Conservation (phyloP, 192 early-diverging fungal genomes). For the Podila epicladia region DNA sequence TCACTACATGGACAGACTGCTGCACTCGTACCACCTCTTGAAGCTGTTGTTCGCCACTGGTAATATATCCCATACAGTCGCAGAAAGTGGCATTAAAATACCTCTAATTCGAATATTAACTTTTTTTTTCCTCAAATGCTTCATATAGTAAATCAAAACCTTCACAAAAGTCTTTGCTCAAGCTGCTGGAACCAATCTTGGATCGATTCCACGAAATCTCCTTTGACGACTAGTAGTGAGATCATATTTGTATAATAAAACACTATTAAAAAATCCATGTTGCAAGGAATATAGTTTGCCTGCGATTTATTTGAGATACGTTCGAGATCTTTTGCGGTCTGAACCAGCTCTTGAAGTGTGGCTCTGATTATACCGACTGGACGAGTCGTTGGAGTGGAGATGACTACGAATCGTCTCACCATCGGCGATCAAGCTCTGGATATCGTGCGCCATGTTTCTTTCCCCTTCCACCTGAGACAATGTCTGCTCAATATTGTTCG, state of each 20-base stretch:
- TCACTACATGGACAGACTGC: slow-evolving; percentile 32
- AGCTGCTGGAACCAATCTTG: slow-evolving; percentile 22
- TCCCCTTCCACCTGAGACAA: background rate
- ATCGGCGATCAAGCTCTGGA: slow-evolving; percentile 5
- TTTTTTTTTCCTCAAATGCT: background rate
- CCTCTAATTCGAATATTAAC: background rate
- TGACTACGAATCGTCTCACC: background rate
- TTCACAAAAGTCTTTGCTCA: slow-evolving; percentile 18
- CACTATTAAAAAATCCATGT: too few relatives aligned
- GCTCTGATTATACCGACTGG: background rate
- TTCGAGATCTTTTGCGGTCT: too few relatives aligned
- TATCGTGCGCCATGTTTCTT: background rate
- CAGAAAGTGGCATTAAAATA: too few relatives aligned
- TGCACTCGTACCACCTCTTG: slow-evolving; percentile 12
- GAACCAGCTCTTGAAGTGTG: background rate
- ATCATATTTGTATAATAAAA: background rate
- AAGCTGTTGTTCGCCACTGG: slow-evolving; percentile 28
- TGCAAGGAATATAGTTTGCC: too few relatives aligned
- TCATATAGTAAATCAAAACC: slow-evolving; percentile 18
- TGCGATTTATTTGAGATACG: too few relatives aligned
- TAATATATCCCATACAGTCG: background rate
- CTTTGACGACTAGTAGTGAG: slow-evolving; percentile 2
- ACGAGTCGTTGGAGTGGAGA: background rate
- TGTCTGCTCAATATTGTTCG: slow-evolving; percentile 2
- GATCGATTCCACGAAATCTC: slow-evolving; percentile 23